Evolutionary conservation across 2,329 filamentous ascomycete species (phyloP).

Genomic region (Aspergillus intermedius): DNA sequence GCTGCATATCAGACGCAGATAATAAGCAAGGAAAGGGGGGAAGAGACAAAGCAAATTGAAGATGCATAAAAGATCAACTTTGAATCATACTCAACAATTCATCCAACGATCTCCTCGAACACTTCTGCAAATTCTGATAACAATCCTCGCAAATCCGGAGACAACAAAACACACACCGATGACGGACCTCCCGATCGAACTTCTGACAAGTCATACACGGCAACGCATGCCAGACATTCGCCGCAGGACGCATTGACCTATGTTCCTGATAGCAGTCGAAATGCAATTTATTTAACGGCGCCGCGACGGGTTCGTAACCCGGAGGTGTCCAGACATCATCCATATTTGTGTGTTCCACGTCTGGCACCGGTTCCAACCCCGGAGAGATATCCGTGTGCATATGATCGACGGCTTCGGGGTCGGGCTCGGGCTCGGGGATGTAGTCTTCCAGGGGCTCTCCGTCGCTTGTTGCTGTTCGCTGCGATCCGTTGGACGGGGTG

Average conservation of each 20-base stretch:
- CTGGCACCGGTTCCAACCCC: not conserved
- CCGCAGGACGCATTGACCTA: constrained; percentile 26
- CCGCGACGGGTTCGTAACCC: constrained; percentile 28
- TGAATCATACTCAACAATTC: constrained; percentile 24
- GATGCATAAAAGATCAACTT: not conserved
- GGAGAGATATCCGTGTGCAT: not conserved
- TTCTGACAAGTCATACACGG: constrained; percentile 41
- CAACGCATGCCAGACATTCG: constrained; percentile 34
- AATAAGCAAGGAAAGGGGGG: not conserved
- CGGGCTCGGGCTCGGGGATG: constrained; percentile 28
- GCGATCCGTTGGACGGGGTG: constrained; percentile 2
- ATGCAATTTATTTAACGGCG: constrained; percentile 31
- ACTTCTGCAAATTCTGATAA: constrained; percentile 27
- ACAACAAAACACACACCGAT: constrained; percentile 38
- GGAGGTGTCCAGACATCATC: constrained; percentile 19
- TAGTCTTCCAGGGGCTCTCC: constrained; percentile 25
- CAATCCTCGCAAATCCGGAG: constrained; percentile 35
- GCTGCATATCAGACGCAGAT: not conserved
- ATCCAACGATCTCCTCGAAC: constrained; percentile 25
- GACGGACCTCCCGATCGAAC: constrained; percentile 30
- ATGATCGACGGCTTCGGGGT: constrained; percentile 3
- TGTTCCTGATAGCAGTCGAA: constrained; percentile 37
- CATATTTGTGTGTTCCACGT: not conserved
- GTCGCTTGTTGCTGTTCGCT: constrained; percentile 4
- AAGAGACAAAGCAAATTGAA: not conserved